Evolutionary conservation across 139 green algal species (phyloP).

Genomic region (Gonium pectorale): DNA sequence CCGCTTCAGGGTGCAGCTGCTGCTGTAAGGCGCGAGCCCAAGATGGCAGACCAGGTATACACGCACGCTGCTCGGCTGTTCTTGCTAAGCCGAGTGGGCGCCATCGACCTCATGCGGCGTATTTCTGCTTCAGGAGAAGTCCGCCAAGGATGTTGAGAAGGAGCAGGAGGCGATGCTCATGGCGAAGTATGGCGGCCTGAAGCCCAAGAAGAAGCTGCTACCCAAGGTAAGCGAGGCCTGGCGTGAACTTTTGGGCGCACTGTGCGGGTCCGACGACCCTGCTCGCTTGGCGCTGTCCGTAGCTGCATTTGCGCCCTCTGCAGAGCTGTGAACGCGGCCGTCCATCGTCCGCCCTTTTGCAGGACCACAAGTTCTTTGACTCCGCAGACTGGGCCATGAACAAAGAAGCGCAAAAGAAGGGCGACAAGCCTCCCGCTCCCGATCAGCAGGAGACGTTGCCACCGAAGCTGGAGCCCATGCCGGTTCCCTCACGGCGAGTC

Average conservation of each 20-base stretch:
- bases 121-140: constrained; percentile 57
- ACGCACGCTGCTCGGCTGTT: no score
- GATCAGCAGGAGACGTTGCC: constrained; percentile 60
- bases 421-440: constrained; percentile 30
- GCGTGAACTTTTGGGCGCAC: no score
- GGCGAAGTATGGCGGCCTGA: constrained; percentile 80
- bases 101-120: no score
- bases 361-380: constrained; percentile 86
- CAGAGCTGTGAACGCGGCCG: no score
- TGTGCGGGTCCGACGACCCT: no score
- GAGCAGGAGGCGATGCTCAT: constrained; percentile 77
- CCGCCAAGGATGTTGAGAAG: constrained; percentile 64
- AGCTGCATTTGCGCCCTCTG: no score
- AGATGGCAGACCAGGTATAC: no score
- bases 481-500: constrained; percentile 53
- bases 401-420: constrained; percentile 69
- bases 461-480: constrained; percentile 77
- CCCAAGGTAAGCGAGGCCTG: constrained; percentile 67
- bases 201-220: constrained; percentile 81
- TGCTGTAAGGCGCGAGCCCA: no score
- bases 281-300: no score
- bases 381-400: constrained; percentile 84
- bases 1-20: no score
- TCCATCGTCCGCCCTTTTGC: no score
- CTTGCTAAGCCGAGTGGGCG: no score